Evolutionary conservation across 2,329 filamentous ascomycete species (phyloP), one percentile per base, ranked within the genome.

Genomic region (Fusarium mangiferae): DNA sequence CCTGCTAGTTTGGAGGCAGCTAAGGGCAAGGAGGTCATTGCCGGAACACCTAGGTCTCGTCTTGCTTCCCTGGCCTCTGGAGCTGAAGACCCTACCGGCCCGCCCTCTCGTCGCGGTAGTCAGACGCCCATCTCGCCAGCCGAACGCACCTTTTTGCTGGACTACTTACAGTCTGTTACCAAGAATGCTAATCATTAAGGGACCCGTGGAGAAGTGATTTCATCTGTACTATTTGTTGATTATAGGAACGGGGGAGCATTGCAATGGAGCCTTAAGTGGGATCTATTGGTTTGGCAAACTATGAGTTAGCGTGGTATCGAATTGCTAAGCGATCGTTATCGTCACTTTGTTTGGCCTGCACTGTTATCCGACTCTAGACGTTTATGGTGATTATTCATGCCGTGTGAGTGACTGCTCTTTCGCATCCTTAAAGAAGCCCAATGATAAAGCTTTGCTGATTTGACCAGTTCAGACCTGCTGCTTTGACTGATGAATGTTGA

Each of bases 61-160:
- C 74, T 87, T 45, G 82, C 83, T 7, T 87, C 86, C n/a, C 77
- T 87, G 59, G 83, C 83, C 17, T 85, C 86, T 59, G 82, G 81
- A 15, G 78, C 76, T 35, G 83, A 82, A 18, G 83, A 84, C 28
- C 44, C 66, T 56, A 70, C 36, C 30, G 59, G 63, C 48, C 66
- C 75, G 4, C 80, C 74, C 30, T 83, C 83, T 42, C 83, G 86
- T 45, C 84, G 87, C 17, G 85, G 84, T 24, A 88, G 86, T 70
- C 84, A 88, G 77, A 85, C 86, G 38, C 85, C 88, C 18, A 90
- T 91, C 49, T 92, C 91, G 8, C 89, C 93, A 0, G 92, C 90
- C 1, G 91, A 96, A 75, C 92, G 93, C 79, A 91, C 87, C 22
- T 96, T 96, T 77, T 83, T 97, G 79, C 85, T 96, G 58, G 92